These are phyloP conservation scores for Xanthoconium stramineum DNA, from an alignment of 768 basidiomycete species.

Conservation along the genomic window DNA sequence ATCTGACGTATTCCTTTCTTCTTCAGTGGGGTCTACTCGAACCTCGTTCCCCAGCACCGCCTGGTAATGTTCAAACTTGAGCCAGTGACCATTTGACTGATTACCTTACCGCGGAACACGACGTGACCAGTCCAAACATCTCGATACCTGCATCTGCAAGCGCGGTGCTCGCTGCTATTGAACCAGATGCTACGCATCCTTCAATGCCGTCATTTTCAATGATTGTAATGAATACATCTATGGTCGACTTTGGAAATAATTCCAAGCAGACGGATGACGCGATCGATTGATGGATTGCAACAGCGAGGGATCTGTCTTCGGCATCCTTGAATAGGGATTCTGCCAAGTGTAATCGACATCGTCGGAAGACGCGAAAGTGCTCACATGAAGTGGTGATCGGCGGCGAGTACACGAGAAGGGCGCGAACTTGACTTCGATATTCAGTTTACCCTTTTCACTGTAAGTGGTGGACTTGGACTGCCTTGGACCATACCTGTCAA, in stretches of 20 bases:
- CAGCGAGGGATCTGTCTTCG: slow-evolving; percentile 83
- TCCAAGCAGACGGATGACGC: slow-evolving; percentile 82
- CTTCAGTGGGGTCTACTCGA: slow-evolving; percentile 79
- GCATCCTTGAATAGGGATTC: slow-evolving; percentile 64
- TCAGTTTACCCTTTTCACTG: slow-evolving; percentile 83
- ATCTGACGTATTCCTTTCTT: slow-evolving; percentile 54
- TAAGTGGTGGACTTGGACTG: slow-evolving; percentile 79
- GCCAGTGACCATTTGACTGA: not conserved
- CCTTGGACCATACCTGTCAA: slow-evolving; percentile 72
- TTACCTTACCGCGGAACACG: slow-evolving; percentile 69
- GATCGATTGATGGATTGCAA: slow-evolving; percentile 83
- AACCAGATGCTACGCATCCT: slow-evolving; percentile 80
- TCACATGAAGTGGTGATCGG: slow-evolving; percentile 82
- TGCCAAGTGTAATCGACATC: slow-evolving; percentile 1
- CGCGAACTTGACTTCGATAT: slow-evolving; percentile 95
- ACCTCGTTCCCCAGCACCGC: slow-evolving; percentile 53
- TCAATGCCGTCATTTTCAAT: slow-evolving; percentile 93
- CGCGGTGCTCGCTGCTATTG: slow-evolving; percentile 86
- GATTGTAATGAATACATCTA: slow-evolving; percentile 88
- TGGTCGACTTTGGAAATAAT: slow-evolving; percentile 87
- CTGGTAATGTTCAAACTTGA: slow-evolving; percentile 34
- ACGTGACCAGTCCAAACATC: slow-evolving; percentile 82
- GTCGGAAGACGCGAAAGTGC: slow-evolving; percentile 23
- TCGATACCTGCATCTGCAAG: slow-evolving; percentile 93
- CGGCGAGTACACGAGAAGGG: slow-evolving; percentile 84